Percentiles rank a stretch among this genome's conserved stretches.
phyloP scores from a whole-genome alignment of 2,329 filamentous ascomycete species.

The Sclerotinia spermophila region DNA sequence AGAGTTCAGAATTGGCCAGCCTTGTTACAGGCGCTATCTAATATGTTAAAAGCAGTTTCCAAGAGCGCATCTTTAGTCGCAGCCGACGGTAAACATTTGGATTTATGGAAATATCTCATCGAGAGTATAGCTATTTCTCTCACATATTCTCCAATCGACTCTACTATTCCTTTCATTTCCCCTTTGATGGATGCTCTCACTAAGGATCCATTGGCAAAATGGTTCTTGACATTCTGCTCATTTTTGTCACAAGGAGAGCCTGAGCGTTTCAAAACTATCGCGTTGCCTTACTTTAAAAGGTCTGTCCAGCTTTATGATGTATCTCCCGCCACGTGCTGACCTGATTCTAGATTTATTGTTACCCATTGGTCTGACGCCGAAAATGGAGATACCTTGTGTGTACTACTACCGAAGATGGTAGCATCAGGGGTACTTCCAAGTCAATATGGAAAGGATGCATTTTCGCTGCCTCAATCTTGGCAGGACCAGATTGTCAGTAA shows the following conservation, averaged over 20 bases:
- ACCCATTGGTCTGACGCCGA: conserved; percentile 65
- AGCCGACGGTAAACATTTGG: conserved; percentile 36
- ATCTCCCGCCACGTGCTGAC: conserved; percentile 25
- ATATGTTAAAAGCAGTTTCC: conserved; percentile 49
- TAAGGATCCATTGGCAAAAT: conserved; percentile 60
- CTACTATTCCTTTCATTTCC: conserved; percentile 66
- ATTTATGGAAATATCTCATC: conserved; percentile 57
- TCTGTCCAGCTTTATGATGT: conserved; percentile 35
- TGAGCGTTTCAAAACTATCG: conserved; percentile 72
- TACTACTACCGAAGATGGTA: conserved; percentile 64
- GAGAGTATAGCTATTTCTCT: conserved; percentile 63
- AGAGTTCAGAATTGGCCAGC: conserved; percentile 69
- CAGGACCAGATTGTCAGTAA: conserved; percentile 68
- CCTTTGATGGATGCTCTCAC: conserved; percentile 63
- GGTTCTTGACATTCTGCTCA: conserved; percentile 83
- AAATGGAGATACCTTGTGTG: conserved; percentile 66
- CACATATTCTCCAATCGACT: conserved; percentile 74
- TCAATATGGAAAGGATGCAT: conserved; percentile 50
- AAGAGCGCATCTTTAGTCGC: conserved; percentile 37
- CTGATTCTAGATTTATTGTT: conserved; percentile 61
- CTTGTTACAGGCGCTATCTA: conserved; percentile 55
- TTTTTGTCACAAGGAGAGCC: conserved; percentile 71
- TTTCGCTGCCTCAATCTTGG: conserved; percentile 62
- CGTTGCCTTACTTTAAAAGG: conserved; percentile 78
- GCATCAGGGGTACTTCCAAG: conserved; percentile 52